Evolutionary conservation across 495 filamentous ascomycete genomes (phyloP), one percentile per base, ranked within the genome.

Genomic region (Lindgomyces ingoldianus): DNA sequence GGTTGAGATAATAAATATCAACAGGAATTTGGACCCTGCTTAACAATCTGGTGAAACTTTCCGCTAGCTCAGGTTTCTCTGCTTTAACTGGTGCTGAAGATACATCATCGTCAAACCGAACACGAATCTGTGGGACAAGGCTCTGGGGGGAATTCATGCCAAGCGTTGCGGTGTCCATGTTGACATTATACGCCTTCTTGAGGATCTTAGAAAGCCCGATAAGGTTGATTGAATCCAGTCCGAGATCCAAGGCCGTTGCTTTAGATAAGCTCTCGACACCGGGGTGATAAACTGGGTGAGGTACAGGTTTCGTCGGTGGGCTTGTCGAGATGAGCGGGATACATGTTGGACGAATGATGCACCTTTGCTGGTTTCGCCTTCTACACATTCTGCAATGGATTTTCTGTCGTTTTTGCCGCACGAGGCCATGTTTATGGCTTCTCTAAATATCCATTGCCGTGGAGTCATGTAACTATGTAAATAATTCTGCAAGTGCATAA

Each of bases 191-290:
- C 9, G 46, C 46, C 46, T 49, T 49, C 22, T 49, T 49, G 9
- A 49, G 18, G 46, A 49, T 49, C 21, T 49, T 49, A 19, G 46
- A 49, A 9, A 49, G 46, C 18, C 46, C 46, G 22, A 49, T 49
- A 19, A 49, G 46, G 21, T 24, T 49, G 46, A 49, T 49, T 19
- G 46, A 49, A 19, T 49, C 46, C 9, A 49, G 46, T 9, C 46
- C 46, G 46, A 49, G 46, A 49, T 49, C 46, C 46, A 49, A 49
- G 46, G 21, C 9, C 21, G 36, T n/a, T n/a, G n/a, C n/a, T n/a
- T n/a, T n/a, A n/a, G n/a, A n/a, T n/a, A n/a, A n/a, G n/a, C n/a
- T n/a, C n/a, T n/a, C n/a, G n/a, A n/a, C n/a, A n/a, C n/a, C n/a
- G n/a, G n/a, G n/a, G n/a, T n/a, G n/a, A n/a, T n/a, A n/a, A n/a